Conservation (phyloP, 106 monocot genomes). For the Amphibolis antarctica region DNA sequence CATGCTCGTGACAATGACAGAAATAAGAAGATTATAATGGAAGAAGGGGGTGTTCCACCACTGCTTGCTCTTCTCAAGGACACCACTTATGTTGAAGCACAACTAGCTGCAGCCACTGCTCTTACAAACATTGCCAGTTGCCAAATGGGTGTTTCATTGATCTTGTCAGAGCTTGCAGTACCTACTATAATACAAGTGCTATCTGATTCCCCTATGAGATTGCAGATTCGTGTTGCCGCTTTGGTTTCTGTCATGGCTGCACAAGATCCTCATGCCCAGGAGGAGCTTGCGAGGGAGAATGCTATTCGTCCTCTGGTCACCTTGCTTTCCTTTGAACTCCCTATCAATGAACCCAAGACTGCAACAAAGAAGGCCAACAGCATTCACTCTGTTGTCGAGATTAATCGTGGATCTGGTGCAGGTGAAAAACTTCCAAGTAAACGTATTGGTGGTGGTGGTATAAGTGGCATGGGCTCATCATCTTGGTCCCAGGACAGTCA, state of each 20-base stretch:
- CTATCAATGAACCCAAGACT: conserved; percentile 18
- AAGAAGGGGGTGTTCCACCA: conserved; percentile 40
- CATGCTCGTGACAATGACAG: conserved; percentile 39
- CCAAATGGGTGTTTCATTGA: conserved; percentile 13
- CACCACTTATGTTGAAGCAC: conserved; percentile 24
- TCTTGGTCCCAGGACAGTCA: conserved; percentile 3
- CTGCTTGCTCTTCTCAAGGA: conserved; percentile 40
- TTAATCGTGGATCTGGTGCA: conserved; percentile 1
- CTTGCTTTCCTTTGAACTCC: conserved; percentile 31
- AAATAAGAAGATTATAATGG: conserved; percentile 41
- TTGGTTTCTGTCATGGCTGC: conserved; percentile 38
- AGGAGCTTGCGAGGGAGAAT: conserved; percentile 50
- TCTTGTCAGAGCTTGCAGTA: conserved; percentile 18
- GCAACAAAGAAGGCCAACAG: conserved; percentile 17
- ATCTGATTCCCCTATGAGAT: conserved; percentile 27
- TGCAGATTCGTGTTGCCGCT: conserved; percentile 25
- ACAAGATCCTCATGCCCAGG: conserved; percentile 15
- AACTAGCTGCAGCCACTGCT: conserved; percentile 32
- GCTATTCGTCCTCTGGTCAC: conserved; percentile 44
- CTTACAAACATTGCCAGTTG: conserved; percentile 25
- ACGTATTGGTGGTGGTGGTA: neutral
- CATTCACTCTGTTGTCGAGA: conserved; percentile 37
- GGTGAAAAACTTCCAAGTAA: neutral
- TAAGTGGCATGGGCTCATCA: neutral
- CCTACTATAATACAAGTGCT: conserved; percentile 30